Percentiles rank a stretch among this genome's conserved stretches.
Conservation (phyloP, 2,329 filamentous ascomycete genomes). For the Alternaria novae-zelandiae region DNA sequence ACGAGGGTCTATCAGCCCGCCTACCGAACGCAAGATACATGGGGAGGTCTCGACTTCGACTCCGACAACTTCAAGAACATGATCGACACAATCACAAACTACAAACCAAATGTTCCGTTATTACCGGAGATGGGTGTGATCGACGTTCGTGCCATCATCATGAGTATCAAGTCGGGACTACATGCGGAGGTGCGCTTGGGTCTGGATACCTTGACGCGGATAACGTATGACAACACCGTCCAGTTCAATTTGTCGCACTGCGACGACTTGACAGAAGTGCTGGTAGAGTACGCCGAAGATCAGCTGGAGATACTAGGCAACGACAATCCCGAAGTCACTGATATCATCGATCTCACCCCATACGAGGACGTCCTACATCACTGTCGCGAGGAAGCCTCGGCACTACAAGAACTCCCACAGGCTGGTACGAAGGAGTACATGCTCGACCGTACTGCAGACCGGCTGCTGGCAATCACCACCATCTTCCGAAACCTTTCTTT, state of each 20-base stretch:
- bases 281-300: constrained; percentile 90
- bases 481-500: constrained; percentile 94
- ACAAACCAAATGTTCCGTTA: constrained; percentile 76
- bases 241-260: constrained; percentile 45
- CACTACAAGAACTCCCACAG: constrained; percentile 72
- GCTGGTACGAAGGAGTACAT: constrained; percentile 82
- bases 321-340: constrained; percentile 82
- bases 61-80: constrained; percentile 72
- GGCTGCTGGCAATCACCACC: constrained; percentile 87
- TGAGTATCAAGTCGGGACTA: constrained; percentile 88
- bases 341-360: constrained; percentile 79
- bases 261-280: constrained; percentile 85
- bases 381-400: constrained; percentile 76
- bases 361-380: constrained; percentile 88
- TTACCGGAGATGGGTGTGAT: constrained; percentile 83
- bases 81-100: constrained; percentile 69
- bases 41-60: constrained; percentile 50
- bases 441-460: constrained; percentile 84
- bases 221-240: constrained; percentile 60
- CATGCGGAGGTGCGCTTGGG: constrained; percentile 88
- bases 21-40: constrained; percentile 34
- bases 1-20: constrained; percentile 39
- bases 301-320: constrained; percentile 86
- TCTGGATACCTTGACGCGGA: constrained; percentile 78
- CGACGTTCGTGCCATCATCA: constrained; percentile 87